phyloP scores from a whole-genome alignment of 352 stramenopile species.

The Aphanomyces astaci region DNA sequence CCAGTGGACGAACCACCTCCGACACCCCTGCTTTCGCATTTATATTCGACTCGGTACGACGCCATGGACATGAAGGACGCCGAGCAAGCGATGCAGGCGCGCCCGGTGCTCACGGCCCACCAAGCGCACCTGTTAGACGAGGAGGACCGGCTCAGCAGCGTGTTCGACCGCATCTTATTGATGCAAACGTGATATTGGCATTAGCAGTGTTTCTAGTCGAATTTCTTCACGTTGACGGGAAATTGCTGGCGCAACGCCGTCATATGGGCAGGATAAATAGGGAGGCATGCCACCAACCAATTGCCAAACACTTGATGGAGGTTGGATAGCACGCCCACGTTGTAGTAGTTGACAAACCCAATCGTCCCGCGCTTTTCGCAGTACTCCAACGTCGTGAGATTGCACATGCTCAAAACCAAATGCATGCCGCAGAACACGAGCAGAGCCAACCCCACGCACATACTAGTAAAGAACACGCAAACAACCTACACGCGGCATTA shows the following conservation, averaged over 20 bases:
- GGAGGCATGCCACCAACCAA: conserved; percentile 64
- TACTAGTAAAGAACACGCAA: conserved; percentile 58
- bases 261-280: conserved; percentile 30
- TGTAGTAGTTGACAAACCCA: conserved; percentile 76
- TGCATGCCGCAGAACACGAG: conserved; percentile 73
- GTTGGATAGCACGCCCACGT: conserved; percentile 64
- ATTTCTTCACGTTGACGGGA: conserved; percentile 11
- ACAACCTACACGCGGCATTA: conserved; percentile 33
- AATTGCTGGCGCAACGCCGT: not conserved
- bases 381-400: conserved; percentile 82
- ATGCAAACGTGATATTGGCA: not conserved
- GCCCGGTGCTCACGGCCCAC: not conserved
- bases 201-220: not conserved
- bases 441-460: conserved; percentile 56
- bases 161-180: conserved; percentile 8
- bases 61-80: conserved; percentile 21
- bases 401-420: conserved; percentile 54
- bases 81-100: not conserved
- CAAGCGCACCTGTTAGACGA: conserved; percentile 10
- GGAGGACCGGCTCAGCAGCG: conserved; percentile 2
- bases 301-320: conserved; percentile 73
- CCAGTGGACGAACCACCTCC: conserved; percentile 17
- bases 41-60: conserved; percentile 65
- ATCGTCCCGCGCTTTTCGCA: conserved; percentile 73
- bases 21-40: conserved; percentile 32